Conservation (phyloP, 2,329 filamentous ascomycete genomes). For the Cryoendolithus antarcticus region DNA sequence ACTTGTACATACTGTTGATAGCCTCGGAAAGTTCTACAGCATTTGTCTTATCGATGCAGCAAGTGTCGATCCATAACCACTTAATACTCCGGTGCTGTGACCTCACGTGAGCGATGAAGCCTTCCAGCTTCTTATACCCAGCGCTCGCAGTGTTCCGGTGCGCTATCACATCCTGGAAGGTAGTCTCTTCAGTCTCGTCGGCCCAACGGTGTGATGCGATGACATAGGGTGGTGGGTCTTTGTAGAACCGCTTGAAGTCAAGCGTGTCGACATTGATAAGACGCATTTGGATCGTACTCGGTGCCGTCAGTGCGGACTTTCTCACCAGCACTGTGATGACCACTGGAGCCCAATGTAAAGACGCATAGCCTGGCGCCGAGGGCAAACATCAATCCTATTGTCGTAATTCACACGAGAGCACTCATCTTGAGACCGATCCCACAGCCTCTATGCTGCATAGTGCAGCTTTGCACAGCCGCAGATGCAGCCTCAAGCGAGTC, state of each 20-base stretch:
- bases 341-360: too few species aligned
- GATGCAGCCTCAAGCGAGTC: too few species aligned
- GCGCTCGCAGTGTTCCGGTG: slow-evolving; percentile 6
- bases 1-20: slow-evolving; percentile 4
- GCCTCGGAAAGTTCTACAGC: slow-evolving; percentile 4
- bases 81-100: slow-evolving; percentile 9
- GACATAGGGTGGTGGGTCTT: slow-evolving; percentile 6
- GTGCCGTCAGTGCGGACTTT: too few species aligned
- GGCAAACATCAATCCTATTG: too few species aligned
- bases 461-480: too few species aligned
- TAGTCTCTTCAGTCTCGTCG: slow-evolving; percentile 3
- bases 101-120: slow-evolving; percentile 9
- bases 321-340: too few species aligned
- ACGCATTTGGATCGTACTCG: too few species aligned
- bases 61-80: slow-evolving; percentile 5
- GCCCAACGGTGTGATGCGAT: slow-evolving; percentile 4
- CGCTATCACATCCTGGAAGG: not conserved
- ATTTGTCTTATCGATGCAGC: slow-evolving; percentile 3
- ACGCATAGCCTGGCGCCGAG: too few species aligned
- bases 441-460: too few species aligned
- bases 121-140: slow-evolving; percentile 13
- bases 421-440: too few species aligned
- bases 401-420: too few species aligned
- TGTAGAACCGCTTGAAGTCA: slow-evolving; percentile 8
- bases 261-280: slow-evolving; percentile 6